Base-by-base conservation (phyloP, 345 rosid species). In the Chamaenerion angustifolium region DNA sequence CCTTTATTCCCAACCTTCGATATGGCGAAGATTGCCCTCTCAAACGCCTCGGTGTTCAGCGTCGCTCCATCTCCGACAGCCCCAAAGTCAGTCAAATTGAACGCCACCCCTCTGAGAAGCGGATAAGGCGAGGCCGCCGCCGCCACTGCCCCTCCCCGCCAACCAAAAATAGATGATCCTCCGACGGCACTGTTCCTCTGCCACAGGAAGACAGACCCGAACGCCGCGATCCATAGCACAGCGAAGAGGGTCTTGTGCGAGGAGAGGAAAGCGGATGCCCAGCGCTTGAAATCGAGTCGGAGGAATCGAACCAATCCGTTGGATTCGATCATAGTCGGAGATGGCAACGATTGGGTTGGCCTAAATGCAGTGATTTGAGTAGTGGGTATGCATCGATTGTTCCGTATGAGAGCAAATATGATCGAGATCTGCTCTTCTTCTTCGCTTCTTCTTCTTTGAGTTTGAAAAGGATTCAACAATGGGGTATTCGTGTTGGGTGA, bases 61-160 rank as follows among this genome's bases (percentile, higher is more conserved):
- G 96, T 71, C 12, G 73, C 45, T 16, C 98, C 98, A 56, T 92
- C 98, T 3, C 95, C 96, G 0, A 92, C 80, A n/a, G 75, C 98
- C 14, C 98, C 98, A 40, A 92, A 92, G 62, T 87, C 95, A 27
- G 82, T 92, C 70, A 92, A 53, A 63, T 87, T 89, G 54, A 78
- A 84, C n/a, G 72, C 88, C 48, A 63, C 64, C 0, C 86, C 77
- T 17, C 98, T 69, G 59, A 74, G 15, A 12, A 50, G 66, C 12
- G 96, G 86, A 53, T 71, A 40, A 49, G 72, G 78, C 67, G 71
- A 60, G 21, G 10, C 51, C 10, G 76, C 62, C 37, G 52, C 61
- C 46, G 73, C 69, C 70, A 59, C 17, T 41, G 40, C 15, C 71
- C 37, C 8, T 31, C 40, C 42, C 18, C 59, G 62, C 57, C 75